These are phyloP conservation scores for Plasmodium blacklocki DNA, from an alignment of 169 alveolate genomes.

Conservation along the genomic window DNA sequence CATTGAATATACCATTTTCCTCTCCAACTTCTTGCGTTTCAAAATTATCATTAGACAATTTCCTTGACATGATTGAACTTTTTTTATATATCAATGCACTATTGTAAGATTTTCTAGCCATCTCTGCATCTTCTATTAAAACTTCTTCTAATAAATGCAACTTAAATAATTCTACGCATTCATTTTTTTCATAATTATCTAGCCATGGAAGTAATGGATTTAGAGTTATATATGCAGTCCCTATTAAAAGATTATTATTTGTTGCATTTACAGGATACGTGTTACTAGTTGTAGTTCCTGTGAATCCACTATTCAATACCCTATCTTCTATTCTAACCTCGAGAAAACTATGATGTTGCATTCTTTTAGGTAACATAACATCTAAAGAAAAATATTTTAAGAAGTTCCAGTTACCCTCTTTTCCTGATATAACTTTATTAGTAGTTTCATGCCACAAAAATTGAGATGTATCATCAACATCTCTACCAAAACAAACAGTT, in stretches of 20 bases:
- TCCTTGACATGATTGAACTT: constrained; percentile 58
- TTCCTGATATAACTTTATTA: constrained; percentile 82
- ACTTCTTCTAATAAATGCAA: constrained; percentile 86
- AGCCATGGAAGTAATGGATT: constrained; percentile 89
- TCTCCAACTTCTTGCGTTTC: constrained; percentile 30
- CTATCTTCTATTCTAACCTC: constrained; percentile 82
- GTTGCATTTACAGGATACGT: constrained; percentile 45
- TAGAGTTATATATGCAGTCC: constrained; percentile 86
- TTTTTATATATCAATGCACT: constrained; percentile 53
- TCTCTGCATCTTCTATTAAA: constrained; percentile 84
- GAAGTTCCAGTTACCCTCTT: constrained; percentile 83
- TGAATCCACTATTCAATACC: constrained; percentile 32
- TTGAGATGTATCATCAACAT: constrained; percentile 84
- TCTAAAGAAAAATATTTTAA: constrained; percentile 79
- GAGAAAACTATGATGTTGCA: constrained; percentile 89
- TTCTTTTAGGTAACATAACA: constrained; percentile 87
- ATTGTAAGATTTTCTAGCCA: constrained; percentile 74
- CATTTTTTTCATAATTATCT: constrained; percentile 81
- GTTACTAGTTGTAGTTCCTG: not conserved
- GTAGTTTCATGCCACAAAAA: constrained; percentile 86
- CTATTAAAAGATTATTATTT: constrained; percentile 76
- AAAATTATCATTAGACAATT: constrained; percentile 25
- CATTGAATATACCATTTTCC: not conserved
- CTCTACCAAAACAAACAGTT: constrained; percentile 88
- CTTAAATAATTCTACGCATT: constrained; percentile 82